Conservation (phyloP, 495 filamentous ascomycete genomes). For the Aspergillus bertholletiae region DNA sequence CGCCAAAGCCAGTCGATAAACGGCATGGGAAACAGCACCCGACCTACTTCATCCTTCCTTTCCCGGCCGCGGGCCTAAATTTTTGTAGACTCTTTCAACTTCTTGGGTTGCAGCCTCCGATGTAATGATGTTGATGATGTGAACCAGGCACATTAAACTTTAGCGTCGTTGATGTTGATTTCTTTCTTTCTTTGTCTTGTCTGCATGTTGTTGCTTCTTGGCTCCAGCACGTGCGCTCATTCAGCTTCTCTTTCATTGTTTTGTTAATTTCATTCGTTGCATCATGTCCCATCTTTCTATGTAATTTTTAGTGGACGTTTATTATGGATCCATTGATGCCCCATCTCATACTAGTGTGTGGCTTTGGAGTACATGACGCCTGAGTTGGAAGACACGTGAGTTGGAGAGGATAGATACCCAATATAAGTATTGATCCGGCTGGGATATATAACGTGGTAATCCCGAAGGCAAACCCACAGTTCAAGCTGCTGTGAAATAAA, state of each 20-base stretch:
- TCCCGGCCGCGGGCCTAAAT: not conserved
- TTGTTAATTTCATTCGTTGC: not conserved
- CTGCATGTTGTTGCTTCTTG: constrained; percentile 1
- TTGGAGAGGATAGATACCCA: not conserved
- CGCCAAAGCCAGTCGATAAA: constrained; percentile 64
- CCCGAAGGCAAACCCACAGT: not conserved
- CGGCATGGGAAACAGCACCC: not conserved
- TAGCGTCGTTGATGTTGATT: constrained; percentile 4
- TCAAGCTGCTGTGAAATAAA: not conserved
- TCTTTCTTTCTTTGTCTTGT: constrained; percentile 2
- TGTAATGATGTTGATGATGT: constrained; percentile 28
- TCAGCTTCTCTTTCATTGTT: not conserved
- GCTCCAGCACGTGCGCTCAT: not conserved
- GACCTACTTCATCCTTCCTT: constrained; percentile 7
- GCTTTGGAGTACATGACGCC: not conserved
- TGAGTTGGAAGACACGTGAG: not conserved
- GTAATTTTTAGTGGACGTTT: constrained; percentile 2
- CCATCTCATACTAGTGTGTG: not conserved
- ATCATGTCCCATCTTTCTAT: constrained; percentile 1
- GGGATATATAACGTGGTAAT: not conserved
- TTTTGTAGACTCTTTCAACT: constrained; percentile 18
- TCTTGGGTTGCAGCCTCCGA: constrained; percentile 18
- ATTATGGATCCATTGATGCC: not conserved
- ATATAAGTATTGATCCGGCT: not conserved
- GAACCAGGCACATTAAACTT: constrained; percentile 17